Evolutionary conservation across 1,284 basidiomycete genomes (phyloP).

Genomic region (Porogramme epimiltina): DNA sequence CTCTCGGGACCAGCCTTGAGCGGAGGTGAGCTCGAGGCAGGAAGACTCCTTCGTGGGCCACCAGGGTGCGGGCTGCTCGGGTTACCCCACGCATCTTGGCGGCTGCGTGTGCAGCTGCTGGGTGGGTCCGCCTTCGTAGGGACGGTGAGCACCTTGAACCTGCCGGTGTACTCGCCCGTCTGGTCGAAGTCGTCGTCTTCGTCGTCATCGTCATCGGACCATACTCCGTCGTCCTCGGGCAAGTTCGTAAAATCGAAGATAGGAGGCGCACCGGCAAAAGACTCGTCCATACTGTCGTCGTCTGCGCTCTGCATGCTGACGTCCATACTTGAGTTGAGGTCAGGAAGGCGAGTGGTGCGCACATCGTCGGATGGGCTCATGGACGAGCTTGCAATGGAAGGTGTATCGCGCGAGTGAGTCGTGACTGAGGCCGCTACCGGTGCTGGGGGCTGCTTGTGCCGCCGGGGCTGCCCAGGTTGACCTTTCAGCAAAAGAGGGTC

Average conservation of each 20-base stretch:
- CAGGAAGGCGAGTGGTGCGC: slow-evolving; percentile 11
- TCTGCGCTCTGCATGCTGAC: slow-evolving; percentile 11
- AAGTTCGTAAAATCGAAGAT: slow-evolving; percentile 31
- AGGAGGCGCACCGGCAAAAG: slow-evolving; percentile 28
- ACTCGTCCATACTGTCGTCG: slow-evolving; percentile 20
- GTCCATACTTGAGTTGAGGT: slow-evolving; percentile 20
- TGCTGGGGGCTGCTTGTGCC: slow-evolving; percentile 2
- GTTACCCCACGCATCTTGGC: slow-evolving; percentile 64
- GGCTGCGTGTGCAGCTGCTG: slow-evolving; percentile 50
- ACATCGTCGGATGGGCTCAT: slow-evolving; percentile 13
- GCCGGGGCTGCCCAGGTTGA: slow-evolving; percentile 24
- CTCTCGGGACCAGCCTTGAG: slow-evolving; percentile 7
- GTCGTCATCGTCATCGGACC: slow-evolving; percentile 35
- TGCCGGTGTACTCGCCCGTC: slow-evolving; percentile 67
- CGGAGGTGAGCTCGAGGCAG: slow-evolving; percentile 17
- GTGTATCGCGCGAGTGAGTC: slow-evolving; percentile 23
- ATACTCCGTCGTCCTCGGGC: slow-evolving; percentile 24
- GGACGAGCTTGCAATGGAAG: slow-evolving; percentile 28
- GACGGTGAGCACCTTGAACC: slow-evolving; percentile 52
- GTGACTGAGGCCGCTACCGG: slow-evolving; percentile 7
- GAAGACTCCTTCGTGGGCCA: slow-evolving; percentile 5
- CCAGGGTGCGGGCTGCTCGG: slow-evolving; percentile 60
- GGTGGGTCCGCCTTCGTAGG: slow-evolving; percentile 71
- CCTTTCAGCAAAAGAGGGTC: slow-evolving; percentile 69
- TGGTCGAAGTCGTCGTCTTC: slow-evolving; percentile 32